phyloP scores from a whole-genome alignment of 768 basidiomycete genomes.

The Coprinopsis sp. region DNA sequence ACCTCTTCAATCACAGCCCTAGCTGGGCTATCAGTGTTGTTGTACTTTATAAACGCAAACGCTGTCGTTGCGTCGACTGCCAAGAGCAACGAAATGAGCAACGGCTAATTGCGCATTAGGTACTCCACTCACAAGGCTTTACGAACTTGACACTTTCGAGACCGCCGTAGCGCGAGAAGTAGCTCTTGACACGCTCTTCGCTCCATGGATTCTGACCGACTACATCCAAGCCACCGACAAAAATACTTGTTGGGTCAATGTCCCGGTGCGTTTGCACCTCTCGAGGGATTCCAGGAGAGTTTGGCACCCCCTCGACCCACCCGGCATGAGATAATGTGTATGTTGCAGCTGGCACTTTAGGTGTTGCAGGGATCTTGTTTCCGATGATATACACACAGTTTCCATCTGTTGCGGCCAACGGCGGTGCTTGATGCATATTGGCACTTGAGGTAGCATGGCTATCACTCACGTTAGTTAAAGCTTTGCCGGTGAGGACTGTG shows the following conservation, averaged over 20 bases:
- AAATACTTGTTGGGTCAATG: slow-evolving; percentile 65
- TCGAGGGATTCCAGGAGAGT: slow-evolving; percentile 23
- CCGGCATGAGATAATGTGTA: slow-evolving; percentile 49
- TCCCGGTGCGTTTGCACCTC: slow-evolving; percentile 18
- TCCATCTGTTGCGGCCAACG: background rate
- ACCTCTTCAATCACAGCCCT: slow-evolving; percentile 67
- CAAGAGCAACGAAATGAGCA: background rate
- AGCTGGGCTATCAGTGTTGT: slow-evolving; percentile 57
- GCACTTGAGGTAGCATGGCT: too few species aligned
- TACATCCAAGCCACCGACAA: slow-evolving; percentile 72
- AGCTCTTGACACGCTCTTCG: slow-evolving; percentile 51
- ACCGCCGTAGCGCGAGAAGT: slow-evolving; percentile 63
- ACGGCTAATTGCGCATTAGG: background rate
- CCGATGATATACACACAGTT: background rate
- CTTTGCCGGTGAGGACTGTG: too few species aligned
- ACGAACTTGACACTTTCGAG: slow-evolving; percentile 64
- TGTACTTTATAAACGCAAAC: slow-evolving; percentile 76
- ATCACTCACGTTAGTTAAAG: too few species aligned
- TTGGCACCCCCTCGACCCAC: slow-evolving; percentile 17
- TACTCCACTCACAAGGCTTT: slow-evolving; percentile 47
- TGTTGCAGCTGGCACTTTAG: slow-evolving; percentile 43
- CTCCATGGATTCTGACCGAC: slow-evolving; percentile 63
- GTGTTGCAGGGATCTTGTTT: slow-evolving; percentile 40
- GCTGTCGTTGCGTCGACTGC: slow-evolving; percentile 61
- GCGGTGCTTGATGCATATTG: too few species aligned